Evolutionary conservation across 768 basidiomycete genomes (phyloP), one percentile per base, ranked within the genome.

Genomic region (Paxillus involutus): DNA sequence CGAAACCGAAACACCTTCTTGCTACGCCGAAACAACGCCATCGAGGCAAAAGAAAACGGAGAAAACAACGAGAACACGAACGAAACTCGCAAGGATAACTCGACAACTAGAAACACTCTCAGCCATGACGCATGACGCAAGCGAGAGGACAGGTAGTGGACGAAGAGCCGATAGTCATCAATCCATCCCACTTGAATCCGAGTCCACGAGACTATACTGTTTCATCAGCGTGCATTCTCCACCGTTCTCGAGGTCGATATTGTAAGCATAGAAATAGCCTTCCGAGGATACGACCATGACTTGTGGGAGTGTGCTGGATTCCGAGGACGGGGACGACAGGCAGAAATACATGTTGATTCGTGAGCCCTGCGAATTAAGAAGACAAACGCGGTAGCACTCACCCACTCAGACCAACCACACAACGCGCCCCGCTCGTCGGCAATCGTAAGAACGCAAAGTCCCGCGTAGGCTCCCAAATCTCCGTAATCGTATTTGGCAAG

Each of bases 261-360:
- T 91, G 71, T 98, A 98, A 14, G 89, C 85, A 66, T 99, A 98
- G 69, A 97, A 96, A 62, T 93, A 90, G 1, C 96, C 96, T 53
- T 98, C 94, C 0, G 91, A 90, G 0, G 94, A 94, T 52, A 98
- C 84, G 21, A 99, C 94, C 92, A 97, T 96, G 11, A 98, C 88
- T 56, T 99, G 96, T 0, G 96, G 95, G 73, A 91, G 89, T 7
- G 93, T 94, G 16, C 92, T 94, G 64, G 14, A 29, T 2, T 9
- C 17, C 1, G 47, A n/a, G 40, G 37, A 36, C 30, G 42, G 19
- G n/a, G 17, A 6, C 17, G 24, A 8, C 44, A 52, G 32, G 12
- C 44, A 40, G 3, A 21, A 21, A 21, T 21, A 1, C 21, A 41
- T 8, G 36, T 26, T n/a, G 2, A 33, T 43, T 21, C 24, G 26